phyloP scores from a whole-genome alignment of 257 asterid species.

The Solanum boliviense region DNA sequence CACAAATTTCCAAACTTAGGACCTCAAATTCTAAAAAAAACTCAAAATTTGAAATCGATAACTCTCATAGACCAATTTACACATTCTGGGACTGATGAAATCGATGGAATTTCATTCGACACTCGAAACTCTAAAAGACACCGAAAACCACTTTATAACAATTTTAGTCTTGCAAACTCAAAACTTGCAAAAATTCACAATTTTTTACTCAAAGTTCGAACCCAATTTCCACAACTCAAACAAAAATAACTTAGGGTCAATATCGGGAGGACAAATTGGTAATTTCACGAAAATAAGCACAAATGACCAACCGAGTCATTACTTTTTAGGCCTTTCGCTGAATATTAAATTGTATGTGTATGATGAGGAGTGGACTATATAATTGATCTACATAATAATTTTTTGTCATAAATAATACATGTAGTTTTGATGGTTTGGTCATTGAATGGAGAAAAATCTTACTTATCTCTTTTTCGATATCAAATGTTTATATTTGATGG shows the following conservation, averaged over 20 bases:
- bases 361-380: background rate
- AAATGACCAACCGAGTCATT: background rate
- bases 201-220: background rate
- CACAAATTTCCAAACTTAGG: background rate
- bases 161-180: background rate
- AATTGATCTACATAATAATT: background rate
- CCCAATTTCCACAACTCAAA: background rate
- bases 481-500: background rate
- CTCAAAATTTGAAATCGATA: background rate
- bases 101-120: background rate
- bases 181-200: background rate
- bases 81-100: background rate
- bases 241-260: background rate
- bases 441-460: background rate
- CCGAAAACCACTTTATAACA: background rate
- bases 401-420: background rate
- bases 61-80: background rate
- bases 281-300: background rate
- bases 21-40: no score
- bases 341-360: background rate
- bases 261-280: no score
- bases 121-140: background rate
- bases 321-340: background rate
- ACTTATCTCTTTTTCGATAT: no score
- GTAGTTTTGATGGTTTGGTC: background rate